Evolutionary conservation across 1,284 basidiomycete species (phyloP), one percentile per base, ranked within the genome.

Genomic region (Thecaphora thlaspeos): DNA sequence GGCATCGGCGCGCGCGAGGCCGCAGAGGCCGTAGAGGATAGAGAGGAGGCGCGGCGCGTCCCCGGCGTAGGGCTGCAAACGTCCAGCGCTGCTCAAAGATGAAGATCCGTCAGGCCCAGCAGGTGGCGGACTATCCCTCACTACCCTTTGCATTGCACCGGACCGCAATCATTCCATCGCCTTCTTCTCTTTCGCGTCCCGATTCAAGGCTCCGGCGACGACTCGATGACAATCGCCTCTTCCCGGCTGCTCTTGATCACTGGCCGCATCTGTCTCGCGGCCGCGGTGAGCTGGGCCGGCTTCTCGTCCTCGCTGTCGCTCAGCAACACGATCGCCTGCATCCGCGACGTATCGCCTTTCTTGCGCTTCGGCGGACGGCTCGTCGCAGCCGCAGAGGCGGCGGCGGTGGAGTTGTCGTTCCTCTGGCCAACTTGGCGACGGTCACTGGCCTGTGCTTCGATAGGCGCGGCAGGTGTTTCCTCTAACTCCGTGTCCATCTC

Each of bases 1-100:
- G 70, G 66, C 15, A 37, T 18, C 18, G 69, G 67, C 23, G 68
- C 46, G 4, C 43, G 45, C 14, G 49, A 64, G 15, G 70, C 70
- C 11, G 32, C 55, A 2, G 41, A 50, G 3, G 46, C 70, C 0
- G 68, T 71, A 0, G 55, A 62, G 46, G 70, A 71, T 51, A 40
- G 70, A 22, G 70, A 71, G 43, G 46, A 70, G 42, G 47, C 43
- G 22, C 38, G 55, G 28, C 51, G 65, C n/a, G 48, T 65, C 1
- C 58, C 68, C 5, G 62, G 68, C 5, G 44, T 45, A 2, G 60
- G 60, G 1, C 42, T 62, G 5, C 46, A 60, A 21, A 17, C 32
- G 7, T 28, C n/a, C n/a, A n/a, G n/a, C n/a, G n/a, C n/a, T n/a
- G n/a, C n/a, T n/a, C n/a, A n/a, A n/a, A n/a, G n/a, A n/a, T n/a